Conservation (phyloP, 1,284 basidiomycete species). For the Fomitiporia mediterranea region DNA sequence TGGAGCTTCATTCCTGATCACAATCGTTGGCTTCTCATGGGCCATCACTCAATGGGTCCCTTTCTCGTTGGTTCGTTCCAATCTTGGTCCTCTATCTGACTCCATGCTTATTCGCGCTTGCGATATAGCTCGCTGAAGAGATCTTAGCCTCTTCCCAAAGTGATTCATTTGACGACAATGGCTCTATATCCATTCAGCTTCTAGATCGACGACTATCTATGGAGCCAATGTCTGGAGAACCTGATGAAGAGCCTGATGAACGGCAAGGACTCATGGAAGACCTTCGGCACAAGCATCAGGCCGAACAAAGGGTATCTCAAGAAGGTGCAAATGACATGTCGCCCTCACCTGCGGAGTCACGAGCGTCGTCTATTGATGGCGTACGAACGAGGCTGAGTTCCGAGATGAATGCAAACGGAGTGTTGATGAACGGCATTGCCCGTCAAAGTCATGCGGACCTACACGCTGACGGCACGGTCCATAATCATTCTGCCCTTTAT, state of each 20-base stretch:
- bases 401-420: slow-evolving; percentile 11
- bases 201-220: slow-evolving; percentile 30
- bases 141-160: slow-evolving; percentile 53
- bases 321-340: slow-evolving; percentile 18
- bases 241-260: slow-evolving; percentile 19
- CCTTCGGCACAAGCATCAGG: background rate
- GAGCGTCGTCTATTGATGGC: slow-evolving; percentile 22
- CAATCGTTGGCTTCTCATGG: slow-evolving; percentile 71
- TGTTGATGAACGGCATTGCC: slow-evolving; percentile 44
- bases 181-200: slow-evolving; percentile 45
- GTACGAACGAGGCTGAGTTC: background rate
- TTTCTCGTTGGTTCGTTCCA: slow-evolving; percentile 58
- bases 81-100: too few species aligned
- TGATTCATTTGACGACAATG: slow-evolving; percentile 33
- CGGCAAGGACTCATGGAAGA: slow-evolving; percentile 15
- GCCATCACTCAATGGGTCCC: slow-evolving; percentile 79
- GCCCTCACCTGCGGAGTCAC: background rate
- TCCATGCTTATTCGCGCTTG: background rate
- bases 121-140: slow-evolving; percentile 59
- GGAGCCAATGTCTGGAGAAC: slow-evolving; percentile 13
- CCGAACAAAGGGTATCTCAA: slow-evolving; percentile 3
- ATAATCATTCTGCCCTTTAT: slow-evolving; percentile 20
- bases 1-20: slow-evolving; percentile 62
- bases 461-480: background rate
- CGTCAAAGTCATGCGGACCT: slow-evolving; percentile 37